Conservation (phyloP, 1,284 basidiomycete genomes). For the Ceratobasidium sp. region DNA sequence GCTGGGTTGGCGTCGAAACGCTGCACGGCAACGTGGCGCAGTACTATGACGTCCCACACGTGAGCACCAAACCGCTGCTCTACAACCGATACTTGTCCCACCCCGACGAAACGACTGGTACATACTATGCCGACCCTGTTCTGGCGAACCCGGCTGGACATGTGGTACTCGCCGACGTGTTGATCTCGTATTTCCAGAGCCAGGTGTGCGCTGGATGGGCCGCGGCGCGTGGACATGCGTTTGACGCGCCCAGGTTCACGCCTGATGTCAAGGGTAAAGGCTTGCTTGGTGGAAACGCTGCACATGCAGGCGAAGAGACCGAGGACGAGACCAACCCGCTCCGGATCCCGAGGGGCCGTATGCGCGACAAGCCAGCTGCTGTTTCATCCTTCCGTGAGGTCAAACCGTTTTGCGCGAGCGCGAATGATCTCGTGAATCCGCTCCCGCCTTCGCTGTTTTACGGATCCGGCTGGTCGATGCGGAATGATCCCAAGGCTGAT, state of each 20-base stretch:
- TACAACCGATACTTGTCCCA: conserved; percentile 83
- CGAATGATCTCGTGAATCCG: conserved; percentile 94
- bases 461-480: conserved; percentile 85
- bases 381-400: conserved; percentile 87
- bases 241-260: conserved; percentile 59
- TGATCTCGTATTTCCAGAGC: conserved; percentile 85
- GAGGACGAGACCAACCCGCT: conserved; percentile 48
- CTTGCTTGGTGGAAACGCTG: conserved; percentile 45
- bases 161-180: conserved; percentile 81
- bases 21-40: conserved; percentile 88
- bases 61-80: conserved; percentile 82
- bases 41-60: conserved; percentile 93
- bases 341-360: conserved; percentile 46
- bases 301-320: conserved; percentile 43
- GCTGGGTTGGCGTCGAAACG: conserved; percentile 87
- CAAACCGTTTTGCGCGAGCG: conserved; percentile 86
- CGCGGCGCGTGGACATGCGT: conserved; percentile 69
- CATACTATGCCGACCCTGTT: conserved; percentile 81
- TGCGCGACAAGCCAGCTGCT: conserved; percentile 72
- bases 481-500: conserved; percentile 58
- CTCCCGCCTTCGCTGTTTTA: conserved; percentile 87
- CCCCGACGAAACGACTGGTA: conserved; percentile 67
- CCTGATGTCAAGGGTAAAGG: conserved; percentile 45
- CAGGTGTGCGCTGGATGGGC: conserved; percentile 89
- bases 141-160: conserved; percentile 85